Conservation (phyloP, 495 filamentous ascomycete species). For the Xylaria acuta region DNA sequence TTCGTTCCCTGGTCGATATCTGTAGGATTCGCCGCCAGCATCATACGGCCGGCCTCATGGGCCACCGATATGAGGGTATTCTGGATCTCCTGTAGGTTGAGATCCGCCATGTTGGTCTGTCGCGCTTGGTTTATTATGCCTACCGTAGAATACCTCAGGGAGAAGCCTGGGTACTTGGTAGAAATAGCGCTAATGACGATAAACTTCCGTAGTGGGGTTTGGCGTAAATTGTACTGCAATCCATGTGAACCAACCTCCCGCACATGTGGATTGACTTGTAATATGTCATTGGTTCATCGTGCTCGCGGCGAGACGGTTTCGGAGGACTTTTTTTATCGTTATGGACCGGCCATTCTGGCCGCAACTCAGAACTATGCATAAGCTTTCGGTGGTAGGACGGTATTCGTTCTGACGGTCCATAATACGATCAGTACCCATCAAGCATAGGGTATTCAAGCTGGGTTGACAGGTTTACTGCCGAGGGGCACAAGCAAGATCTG, state of each 20-base stretch:
- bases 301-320: neutral
- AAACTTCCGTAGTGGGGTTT: conserved; percentile 10
- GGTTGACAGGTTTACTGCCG: neutral
- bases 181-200: neutral
- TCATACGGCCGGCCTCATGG: conserved; percentile 80
- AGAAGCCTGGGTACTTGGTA: neutral
- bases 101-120: conserved; percentile 46
- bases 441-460: neutral
- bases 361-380: neutral
- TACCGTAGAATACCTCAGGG: neutral
- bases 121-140: neutral
- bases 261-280: conserved; percentile 15
- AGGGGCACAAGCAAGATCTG: neutral
- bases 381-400: neutral
- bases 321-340: neutral
- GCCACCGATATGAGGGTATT: conserved; percentile 79
- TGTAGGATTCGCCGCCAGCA: conserved; percentile 73
- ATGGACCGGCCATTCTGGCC: neutral
- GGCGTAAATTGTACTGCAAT: neutral
- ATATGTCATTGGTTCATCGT: conserved; percentile 11
- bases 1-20: conserved; percentile 71
- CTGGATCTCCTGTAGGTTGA: conserved; percentile 80
- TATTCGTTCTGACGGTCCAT: neutral
- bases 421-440: neutral
- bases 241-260: neutral